Evolutionary conservation across 768 basidiomycete genomes (phyloP).

Genomic region (Leucocoprinus birnbaumii): DNA sequence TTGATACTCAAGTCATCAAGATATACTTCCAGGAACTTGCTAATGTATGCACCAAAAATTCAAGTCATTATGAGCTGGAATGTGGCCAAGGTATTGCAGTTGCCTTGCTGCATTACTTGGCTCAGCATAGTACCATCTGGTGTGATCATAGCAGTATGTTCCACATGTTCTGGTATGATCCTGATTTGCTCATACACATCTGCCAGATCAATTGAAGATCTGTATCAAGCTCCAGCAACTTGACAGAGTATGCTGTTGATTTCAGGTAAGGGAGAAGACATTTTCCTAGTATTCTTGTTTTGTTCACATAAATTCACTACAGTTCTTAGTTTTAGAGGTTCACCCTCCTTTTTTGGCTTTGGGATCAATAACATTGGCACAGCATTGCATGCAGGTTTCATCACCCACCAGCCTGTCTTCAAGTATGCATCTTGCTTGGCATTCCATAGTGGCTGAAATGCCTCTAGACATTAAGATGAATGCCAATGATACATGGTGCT

Average conservation of each 20-base stretch:
- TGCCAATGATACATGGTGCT: background rate
- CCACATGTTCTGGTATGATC: conserved; percentile 22
- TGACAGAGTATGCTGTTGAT: conserved; percentile 22
- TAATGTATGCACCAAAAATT: conserved; percentile 28
- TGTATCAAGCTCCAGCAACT: conserved; percentile 22
- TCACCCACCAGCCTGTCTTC: conserved; percentile 22
- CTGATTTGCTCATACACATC: conserved; percentile 39
- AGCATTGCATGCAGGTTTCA: conserved; percentile 27
- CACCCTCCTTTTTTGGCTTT: conserved; percentile 22
- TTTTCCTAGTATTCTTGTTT: conserved; percentile 33
- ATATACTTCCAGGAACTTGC: conserved; percentile 23
- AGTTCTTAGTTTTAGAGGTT: conserved; percentile 21
- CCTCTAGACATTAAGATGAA: conserved; percentile 15
- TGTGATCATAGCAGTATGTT: conserved; percentile 20
- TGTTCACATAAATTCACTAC: conserved; percentile 31
- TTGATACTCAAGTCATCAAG: conserved; percentile 30
- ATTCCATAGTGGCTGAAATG: conserved; percentile 22
- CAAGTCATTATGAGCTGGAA: conserved; percentile 31
- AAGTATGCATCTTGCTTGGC: conserved; percentile 25
- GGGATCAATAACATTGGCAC: conserved; percentile 31
- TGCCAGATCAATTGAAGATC: conserved; percentile 34
- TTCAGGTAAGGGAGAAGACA: conserved; percentile 23
- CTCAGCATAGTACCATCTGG: conserved; percentile 29
- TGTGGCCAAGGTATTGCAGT: conserved; percentile 16
- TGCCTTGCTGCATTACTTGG: conserved; percentile 25